These are phyloP conservation scores for Fusarium hostae DNA, from an alignment of 2,329 filamentous ascomycete genomes.

Conservation along the genomic window DNA sequence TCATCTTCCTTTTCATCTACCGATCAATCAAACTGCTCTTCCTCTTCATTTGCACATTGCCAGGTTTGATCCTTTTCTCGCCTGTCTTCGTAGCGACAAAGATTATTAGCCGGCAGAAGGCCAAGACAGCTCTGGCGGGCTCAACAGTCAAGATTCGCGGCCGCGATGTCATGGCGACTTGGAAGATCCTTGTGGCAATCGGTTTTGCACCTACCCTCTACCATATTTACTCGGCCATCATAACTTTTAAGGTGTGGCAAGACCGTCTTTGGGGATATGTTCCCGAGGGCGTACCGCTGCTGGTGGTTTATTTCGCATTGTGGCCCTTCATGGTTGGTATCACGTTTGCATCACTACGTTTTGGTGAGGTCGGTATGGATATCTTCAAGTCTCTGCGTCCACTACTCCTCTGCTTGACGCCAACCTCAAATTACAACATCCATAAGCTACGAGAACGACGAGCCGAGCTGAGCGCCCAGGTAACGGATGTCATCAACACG, in stretches of 20 bases:
- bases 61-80: constrained; percentile 86
- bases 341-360: constrained; percentile 91
- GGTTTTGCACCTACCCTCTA: constrained; percentile 85
- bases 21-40: constrained; percentile 80
- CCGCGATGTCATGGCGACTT: constrained; percentile 90
- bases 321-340: constrained; percentile 86
- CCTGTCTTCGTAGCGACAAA: constrained; percentile 89
- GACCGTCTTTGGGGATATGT: constrained; percentile 87
- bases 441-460: constrained; percentile 79
- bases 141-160: constrained; percentile 91
- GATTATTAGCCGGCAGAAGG: constrained; percentile 83
- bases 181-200: constrained; percentile 91
- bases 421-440: constrained; percentile 85
- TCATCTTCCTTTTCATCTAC: constrained; percentile 82
- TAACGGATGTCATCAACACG: constrained; percentile 93
- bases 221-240: constrained; percentile 79
- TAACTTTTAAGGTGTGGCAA: constrained; percentile 81
- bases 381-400: constrained; percentile 95
- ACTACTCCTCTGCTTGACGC: constrained; percentile 84
- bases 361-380: constrained; percentile 99
- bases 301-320: constrained; percentile 77
- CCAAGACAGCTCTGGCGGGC: constrained; percentile 82
- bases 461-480: constrained; percentile 79
- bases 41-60: constrained; percentile 83
- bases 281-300: constrained; percentile 82